phyloP scores from a whole-genome alignment of 495 filamentous ascomycete species.

The Tuber brumale region DNA sequence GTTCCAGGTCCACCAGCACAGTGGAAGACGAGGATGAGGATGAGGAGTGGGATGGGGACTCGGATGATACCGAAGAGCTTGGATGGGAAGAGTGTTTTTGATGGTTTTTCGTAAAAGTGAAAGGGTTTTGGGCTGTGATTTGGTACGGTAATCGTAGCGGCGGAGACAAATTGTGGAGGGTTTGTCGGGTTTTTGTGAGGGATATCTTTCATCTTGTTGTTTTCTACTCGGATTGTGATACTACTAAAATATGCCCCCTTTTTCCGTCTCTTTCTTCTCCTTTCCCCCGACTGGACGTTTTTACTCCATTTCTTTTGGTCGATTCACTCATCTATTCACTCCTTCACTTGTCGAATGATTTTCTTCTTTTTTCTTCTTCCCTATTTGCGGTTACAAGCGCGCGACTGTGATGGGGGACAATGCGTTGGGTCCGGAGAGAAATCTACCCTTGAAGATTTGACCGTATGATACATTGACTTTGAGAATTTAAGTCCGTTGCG shows the following conservation, averaged over 20 bases:
- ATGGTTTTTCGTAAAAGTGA: neutral
- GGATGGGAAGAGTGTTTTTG: constrained; percentile 8
- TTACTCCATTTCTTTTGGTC: neutral
- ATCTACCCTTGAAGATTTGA: neutral
- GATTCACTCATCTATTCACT: neutral
- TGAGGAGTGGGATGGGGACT: constrained; percentile 17
- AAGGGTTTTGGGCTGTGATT: neutral
- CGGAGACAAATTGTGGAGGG: neutral
- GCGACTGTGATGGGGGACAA: neutral
- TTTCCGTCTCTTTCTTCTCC: neutral
- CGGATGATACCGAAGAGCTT: neutral
- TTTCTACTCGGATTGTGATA: neutral
- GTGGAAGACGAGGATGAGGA: constrained; percentile 24
- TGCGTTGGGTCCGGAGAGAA: neutral
- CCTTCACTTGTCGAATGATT: neutral
- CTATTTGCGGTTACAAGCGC: neutral
- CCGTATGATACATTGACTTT: neutral
- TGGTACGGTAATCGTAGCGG: neutral
- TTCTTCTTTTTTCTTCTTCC: neutral
- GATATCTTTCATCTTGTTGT: neutral
- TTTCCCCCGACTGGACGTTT: neutral
- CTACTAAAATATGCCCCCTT: neutral
- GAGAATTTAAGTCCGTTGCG: neutral
- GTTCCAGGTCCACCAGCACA: neutral
- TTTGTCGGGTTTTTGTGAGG: neutral